phyloP scores from a whole-genome alignment of 768 basidiomycete species.

The Cystobasidium onofrii region DNA sequence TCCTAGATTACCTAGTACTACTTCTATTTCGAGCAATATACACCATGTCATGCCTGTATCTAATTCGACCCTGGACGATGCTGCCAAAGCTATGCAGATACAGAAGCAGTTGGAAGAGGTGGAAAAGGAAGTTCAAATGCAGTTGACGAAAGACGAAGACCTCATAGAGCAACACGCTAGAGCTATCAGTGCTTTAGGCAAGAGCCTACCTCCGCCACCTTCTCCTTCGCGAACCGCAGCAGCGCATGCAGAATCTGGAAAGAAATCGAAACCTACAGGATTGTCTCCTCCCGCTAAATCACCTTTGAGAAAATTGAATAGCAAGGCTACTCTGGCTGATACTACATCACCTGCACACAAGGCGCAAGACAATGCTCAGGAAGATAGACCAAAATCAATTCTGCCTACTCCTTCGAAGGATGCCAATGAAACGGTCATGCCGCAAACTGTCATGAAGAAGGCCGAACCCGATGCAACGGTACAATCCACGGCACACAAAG shows the following conservation, averaged over 20 bases:
- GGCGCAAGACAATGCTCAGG: not conserved
- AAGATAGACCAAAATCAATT: not conserved
- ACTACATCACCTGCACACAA: not conserved
- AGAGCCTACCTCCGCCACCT: conserved; percentile 3
- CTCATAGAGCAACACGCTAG: not conserved
- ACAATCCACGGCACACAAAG: not conserved
- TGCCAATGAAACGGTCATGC: not conserved
- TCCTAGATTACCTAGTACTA: conserved; percentile 4
- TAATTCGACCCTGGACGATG: not conserved
- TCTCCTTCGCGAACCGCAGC: not conserved
- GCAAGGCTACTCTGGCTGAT: not conserved
- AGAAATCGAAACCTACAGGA: not conserved
- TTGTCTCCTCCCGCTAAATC: not conserved
- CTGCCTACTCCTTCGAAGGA: not conserved
- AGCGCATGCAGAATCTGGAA: not conserved
- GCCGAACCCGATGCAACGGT: not conserved
- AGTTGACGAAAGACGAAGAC: not conserved
- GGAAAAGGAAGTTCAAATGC: not conserved
- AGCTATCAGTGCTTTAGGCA: not conserved
- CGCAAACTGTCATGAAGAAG: not conserved
- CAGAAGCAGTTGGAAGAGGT: not conserved
- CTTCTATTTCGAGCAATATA: not conserved
- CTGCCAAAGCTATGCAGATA: not conserved
- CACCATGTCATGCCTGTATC: not conserved
- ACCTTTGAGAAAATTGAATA: conserved; percentile 5